Evolutionary conservation across 441 rosid genomes (phyloP).

Genomic region (Croton laevigatus): DNA sequence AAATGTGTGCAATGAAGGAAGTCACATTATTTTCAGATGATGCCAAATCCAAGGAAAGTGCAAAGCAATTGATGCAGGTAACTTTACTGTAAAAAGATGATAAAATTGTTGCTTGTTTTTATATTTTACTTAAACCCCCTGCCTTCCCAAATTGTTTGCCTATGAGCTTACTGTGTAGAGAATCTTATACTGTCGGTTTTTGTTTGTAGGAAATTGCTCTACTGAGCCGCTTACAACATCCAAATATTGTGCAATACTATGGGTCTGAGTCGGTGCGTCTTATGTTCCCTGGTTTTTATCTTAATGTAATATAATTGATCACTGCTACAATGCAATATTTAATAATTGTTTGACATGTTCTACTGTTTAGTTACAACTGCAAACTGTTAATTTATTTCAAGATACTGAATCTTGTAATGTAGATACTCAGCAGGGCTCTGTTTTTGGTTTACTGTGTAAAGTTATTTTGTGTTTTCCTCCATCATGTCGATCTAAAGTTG

Average conservation of each 20-base stretch:
- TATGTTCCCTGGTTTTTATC: neutral
- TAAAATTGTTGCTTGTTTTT: neutral
- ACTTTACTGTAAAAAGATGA: neutral
- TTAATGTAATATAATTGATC: neutral
- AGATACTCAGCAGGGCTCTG: neutral
- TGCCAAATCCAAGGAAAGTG: slow-evolving; percentile 79
- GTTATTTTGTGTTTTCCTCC: neutral
- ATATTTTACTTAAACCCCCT: too few relatives aligned
- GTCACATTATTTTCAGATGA: slow-evolving; percentile 85
- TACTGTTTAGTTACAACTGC: neutral
- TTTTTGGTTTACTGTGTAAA: neutral
- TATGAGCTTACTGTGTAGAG: neutral
- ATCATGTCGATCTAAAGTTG: slow-evolving; percentile 32
- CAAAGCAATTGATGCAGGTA: slow-evolving; percentile 71
- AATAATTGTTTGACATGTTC: neutral
- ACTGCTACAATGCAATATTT: neutral
- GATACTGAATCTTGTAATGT: neutral
- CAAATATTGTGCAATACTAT: slow-evolving; percentile 93
- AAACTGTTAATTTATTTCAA: neutral
- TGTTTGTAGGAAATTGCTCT: slow-evolving; percentile 62
- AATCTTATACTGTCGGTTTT: neutral
- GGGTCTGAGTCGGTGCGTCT: slow-evolving; percentile 79
- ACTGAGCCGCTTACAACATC: slow-evolving; percentile 76
- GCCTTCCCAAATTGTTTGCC: neutral
- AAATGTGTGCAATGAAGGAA: slow-evolving; percentile 98